Conservation (phyloP, 345 rosid species). For the Garcia nutans region DNA sequence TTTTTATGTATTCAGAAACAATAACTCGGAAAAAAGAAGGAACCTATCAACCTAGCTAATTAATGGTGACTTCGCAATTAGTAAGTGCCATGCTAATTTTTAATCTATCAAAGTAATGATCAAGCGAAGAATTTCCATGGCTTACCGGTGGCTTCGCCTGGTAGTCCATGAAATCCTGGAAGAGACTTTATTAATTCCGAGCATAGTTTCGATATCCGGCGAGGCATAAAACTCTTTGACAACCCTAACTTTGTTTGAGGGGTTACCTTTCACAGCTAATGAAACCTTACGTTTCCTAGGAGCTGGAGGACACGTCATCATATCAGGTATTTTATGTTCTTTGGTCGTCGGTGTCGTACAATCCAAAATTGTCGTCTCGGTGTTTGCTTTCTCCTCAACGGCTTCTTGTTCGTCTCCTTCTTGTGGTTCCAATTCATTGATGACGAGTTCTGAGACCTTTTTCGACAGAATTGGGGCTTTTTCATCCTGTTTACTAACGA, state of each 20-base stretch:
- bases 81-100: too few relatives aligned
- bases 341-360: conserved; percentile 54
- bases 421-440: background rate
- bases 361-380: background rate
- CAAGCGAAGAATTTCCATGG: background rate
- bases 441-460: background rate
- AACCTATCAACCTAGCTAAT: too few relatives aligned
- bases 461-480: background rate
- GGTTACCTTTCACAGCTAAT: background rate
- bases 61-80: too few relatives aligned
- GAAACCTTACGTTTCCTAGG: conserved; percentile 63
- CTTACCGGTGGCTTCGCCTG: background rate
- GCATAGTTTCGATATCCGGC: background rate
- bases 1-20: background rate
- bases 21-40: background rate
- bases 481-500: background rate
- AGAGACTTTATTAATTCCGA: background rate
- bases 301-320: conserved; percentile 61
- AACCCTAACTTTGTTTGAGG: background rate
- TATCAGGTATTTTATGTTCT: conserved; percentile 50
- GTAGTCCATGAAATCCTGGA: background rate
- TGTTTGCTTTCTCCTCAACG: background rate
- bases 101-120: background rate
- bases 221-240: conserved; percentile 37
- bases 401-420: background rate